A percentile compares a stretch with the other conserved stretches of the same genome.
These are phyloP conservation scores for Lycium barbarum DNA, from an alignment of 257 asterid genomes.

Conservation along the genomic window DNA sequence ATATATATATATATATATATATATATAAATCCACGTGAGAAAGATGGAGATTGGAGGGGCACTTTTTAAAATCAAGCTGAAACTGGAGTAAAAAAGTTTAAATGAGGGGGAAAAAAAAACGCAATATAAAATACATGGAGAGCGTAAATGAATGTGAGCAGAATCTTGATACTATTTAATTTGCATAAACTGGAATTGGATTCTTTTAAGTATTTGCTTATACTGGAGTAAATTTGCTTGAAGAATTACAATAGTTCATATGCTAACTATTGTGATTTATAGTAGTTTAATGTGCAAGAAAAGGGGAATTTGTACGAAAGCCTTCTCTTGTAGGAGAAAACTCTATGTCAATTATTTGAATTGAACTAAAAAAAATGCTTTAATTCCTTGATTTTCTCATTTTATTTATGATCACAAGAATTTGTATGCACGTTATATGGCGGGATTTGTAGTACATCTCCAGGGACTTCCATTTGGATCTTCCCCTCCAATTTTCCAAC, in stretches of 20 bases:
- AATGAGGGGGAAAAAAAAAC: too few species aligned
- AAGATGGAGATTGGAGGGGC: neutral
- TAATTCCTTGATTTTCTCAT: too few species aligned
- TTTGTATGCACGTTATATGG: neutral
- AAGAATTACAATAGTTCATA: neutral
- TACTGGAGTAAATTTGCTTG: too few species aligned
- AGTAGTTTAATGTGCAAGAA: neutral
- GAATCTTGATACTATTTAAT: too few species aligned
- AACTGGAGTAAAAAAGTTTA: too few species aligned
- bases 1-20: too few species aligned
- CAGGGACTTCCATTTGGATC: neutral
- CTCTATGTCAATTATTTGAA: neutral
- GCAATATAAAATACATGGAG: too few species aligned
- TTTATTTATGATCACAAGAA: neutral
- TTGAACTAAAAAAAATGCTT: neutral
- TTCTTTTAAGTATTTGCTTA: too few species aligned
- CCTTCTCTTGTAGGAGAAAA: too few species aligned
- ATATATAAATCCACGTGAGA: too few species aligned
- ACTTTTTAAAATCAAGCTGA: neutral
- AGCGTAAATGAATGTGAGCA: too few species aligned
- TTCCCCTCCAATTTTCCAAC: neutral
- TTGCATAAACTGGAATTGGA: too few species aligned
- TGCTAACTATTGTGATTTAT: neutral
- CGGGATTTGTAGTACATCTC: neutral
- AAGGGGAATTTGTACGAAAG: neutral